A percentile compares a stretch with the other conserved stretches of the same genome.
These are phyloP conservation scores for Castanea sativa DNA, from an alignment of 306 rosid genomes.

Conservation along the genomic window DNA sequence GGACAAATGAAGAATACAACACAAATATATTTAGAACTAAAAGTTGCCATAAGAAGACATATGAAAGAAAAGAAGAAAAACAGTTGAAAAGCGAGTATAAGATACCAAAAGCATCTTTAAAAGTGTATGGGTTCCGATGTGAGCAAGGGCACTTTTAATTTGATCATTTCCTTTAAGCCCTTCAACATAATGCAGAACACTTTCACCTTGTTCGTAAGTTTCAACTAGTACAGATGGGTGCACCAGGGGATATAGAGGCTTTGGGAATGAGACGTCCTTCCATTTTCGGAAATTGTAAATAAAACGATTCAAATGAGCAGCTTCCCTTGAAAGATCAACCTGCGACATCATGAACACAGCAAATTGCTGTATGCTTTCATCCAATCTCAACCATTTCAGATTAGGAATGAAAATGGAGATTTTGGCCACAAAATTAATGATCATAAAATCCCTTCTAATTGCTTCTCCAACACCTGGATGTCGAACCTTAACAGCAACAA, in stretches of 20 bases:
- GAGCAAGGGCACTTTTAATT: conserved; percentile 67
- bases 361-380: conserved; percentile 72
- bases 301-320: conserved; percentile 73
- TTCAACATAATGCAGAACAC: conserved; percentile 60
- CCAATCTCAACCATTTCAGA: conserved; percentile 69
- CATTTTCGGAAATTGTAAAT: conserved; percentile 68
- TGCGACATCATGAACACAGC: conserved; percentile 72
- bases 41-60: background rate
- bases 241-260: conserved; percentile 73
- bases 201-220: conserved; percentile 76
- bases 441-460: conserved; percentile 67
- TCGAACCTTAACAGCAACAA: conserved; percentile 78
- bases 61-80: conserved; percentile 2
- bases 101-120: conserved; percentile 78
- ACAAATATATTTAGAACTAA: background rate
- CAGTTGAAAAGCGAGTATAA: conserved; percentile 4
- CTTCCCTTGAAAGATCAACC: conserved; percentile 86
- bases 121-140: conserved; percentile 75
- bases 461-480: conserved; percentile 85
- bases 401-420: conserved; percentile 48
- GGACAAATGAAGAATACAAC: background rate
- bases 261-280: conserved; percentile 77
- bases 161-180: conserved; percentile 58
- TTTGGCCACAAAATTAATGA: conserved; percentile 56
- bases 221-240: conserved; percentile 84